phyloP scores from a whole-genome alignment of 331 rosid genomes.

The Quercus lobata region DNA sequence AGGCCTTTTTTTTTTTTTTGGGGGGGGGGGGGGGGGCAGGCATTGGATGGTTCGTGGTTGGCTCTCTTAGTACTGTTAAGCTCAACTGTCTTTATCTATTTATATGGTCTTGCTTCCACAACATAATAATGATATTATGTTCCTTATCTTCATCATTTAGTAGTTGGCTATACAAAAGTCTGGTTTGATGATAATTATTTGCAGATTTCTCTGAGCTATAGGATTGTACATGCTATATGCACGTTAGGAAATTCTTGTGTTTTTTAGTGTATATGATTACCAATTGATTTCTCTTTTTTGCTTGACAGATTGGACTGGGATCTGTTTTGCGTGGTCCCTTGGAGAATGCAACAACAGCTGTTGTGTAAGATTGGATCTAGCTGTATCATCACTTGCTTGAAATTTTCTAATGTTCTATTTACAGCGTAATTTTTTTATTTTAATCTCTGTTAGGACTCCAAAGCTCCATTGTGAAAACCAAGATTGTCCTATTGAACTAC shows the following conservation, averaged over 20 bases:
- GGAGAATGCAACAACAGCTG: slow-evolving; percentile 75
- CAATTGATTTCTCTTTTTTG: slow-evolving; percentile 14
- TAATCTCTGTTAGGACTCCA: slow-evolving; percentile 61
- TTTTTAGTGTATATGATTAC: neutral
- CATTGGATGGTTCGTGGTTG: neutral
- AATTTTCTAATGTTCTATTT: slow-evolving; percentile 4
- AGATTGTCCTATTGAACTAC: slow-evolving; percentile 74
- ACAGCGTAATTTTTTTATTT: slow-evolving; percentile 20
- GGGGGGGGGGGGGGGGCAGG: no score
- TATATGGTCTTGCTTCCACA: no score
- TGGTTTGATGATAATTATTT: neutral
- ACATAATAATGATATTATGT: neutral
- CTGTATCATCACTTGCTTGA: slow-evolving; percentile 16
- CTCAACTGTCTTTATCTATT: neutral
- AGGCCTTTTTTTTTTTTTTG: neutral
- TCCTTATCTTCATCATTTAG: neutral
- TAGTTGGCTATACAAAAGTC: neutral
- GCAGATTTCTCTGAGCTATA: neutral
- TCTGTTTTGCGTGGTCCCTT: slow-evolving; percentile 94
- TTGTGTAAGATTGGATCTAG: slow-evolving; percentile 57
- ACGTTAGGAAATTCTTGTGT: neutral
- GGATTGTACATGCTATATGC: neutral
- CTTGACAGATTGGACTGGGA: slow-evolving; percentile 82
- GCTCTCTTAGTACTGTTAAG: neutral
- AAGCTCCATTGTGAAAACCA: slow-evolving; percentile 69